These are phyloP conservation scores for Tetracladium marchalianum DNA, from an alignment of 495 filamentous ascomycete genomes.

Conservation along the genomic window DNA sequence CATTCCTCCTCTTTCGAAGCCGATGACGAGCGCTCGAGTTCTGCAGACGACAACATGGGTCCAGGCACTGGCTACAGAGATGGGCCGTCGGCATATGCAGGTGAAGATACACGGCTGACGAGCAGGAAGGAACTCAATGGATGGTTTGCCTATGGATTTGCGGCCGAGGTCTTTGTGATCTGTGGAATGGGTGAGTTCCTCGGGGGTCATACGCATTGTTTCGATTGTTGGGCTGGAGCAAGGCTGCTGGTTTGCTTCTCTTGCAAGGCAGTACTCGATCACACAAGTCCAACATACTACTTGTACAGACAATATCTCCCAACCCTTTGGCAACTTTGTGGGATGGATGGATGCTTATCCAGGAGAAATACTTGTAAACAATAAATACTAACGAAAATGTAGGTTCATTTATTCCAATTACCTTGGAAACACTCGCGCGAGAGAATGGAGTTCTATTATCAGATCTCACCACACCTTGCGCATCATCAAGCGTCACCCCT, in stretches of 20 bases:
- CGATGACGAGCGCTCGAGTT: slow-evolving; percentile 50
- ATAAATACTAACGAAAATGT: slow-evolving; percentile 11
- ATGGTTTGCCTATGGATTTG: slow-evolving; percentile 96
- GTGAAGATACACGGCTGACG: slow-evolving; percentile 81
- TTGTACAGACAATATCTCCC: slow-evolving; percentile 24
- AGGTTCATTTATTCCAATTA: slow-evolving; percentile 96
- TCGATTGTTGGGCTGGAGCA: neutral
- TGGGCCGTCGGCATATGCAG: slow-evolving; percentile 46
- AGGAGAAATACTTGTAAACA: neutral
- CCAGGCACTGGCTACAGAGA: slow-evolving; percentile 12
- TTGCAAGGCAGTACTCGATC: neutral
- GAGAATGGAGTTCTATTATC: slow-evolving; percentile 77
- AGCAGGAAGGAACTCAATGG: slow-evolving; percentile 80
- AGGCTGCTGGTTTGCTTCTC: neutral
- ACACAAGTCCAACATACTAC: slow-evolving; percentile 30
- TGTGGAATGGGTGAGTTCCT: slow-evolving; percentile 55
- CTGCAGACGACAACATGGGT: slow-evolving; percentile 28
- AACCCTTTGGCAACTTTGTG: neutral
- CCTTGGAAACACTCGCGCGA: slow-evolving; percentile 84
- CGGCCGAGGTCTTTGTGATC: slow-evolving; percentile 94
- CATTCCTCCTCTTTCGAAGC: slow-evolving; percentile 44
- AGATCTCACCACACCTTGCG: slow-evolving; percentile 65
- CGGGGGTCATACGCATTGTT: neutral
- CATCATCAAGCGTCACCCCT: slow-evolving; percentile 21
- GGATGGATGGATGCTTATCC: neutral